A percentile compares a stretch with the other conserved stretches of the same genome.
Conservation (phyloP, 306 rosid species). For the Cyclanthera cordifolia region DNA sequence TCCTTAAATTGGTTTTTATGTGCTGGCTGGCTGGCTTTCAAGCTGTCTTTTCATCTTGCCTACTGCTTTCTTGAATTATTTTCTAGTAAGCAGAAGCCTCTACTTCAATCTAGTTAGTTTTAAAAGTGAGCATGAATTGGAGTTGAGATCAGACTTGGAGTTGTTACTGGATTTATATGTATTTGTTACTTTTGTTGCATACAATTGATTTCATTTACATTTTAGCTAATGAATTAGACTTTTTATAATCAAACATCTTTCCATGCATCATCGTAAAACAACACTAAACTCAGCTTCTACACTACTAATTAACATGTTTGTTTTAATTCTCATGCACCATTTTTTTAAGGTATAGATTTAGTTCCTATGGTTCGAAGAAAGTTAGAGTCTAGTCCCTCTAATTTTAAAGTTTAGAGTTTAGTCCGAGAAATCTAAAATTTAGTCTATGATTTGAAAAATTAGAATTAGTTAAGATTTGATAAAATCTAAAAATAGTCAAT, state of each 20-base stretch:
- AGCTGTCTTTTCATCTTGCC: conserved; percentile 15
- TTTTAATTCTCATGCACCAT: no score
- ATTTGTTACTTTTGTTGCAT: conserved; percentile 24
- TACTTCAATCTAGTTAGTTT: conserved; percentile 39
- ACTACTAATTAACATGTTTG: no score
- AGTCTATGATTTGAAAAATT: no score
- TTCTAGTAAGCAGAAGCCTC: conserved; percentile 38
- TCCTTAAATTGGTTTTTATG: background rate
- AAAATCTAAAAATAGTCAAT: no score
- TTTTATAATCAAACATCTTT: background rate
- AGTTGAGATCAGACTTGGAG: conserved; percentile 21
- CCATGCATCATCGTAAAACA: background rate
- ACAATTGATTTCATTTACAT: conserved; percentile 1
- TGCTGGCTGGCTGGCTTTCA: background rate
- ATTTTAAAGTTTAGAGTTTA: no score
- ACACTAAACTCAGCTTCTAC: no score
- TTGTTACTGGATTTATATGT: conserved; percentile 24
- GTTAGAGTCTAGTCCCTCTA: no score
- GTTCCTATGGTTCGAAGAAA: no score
- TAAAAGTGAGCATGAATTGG: conserved; percentile 26
- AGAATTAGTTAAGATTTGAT: no score
- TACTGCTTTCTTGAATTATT: conserved; percentile 38
- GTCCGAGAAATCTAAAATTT: no score
- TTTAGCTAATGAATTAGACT: background rate
- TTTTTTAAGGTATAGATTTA: no score